phyloP scores from a whole-genome alignment of 768 basidiomycete genomes.

The Austroboletus eburneus region DNA sequence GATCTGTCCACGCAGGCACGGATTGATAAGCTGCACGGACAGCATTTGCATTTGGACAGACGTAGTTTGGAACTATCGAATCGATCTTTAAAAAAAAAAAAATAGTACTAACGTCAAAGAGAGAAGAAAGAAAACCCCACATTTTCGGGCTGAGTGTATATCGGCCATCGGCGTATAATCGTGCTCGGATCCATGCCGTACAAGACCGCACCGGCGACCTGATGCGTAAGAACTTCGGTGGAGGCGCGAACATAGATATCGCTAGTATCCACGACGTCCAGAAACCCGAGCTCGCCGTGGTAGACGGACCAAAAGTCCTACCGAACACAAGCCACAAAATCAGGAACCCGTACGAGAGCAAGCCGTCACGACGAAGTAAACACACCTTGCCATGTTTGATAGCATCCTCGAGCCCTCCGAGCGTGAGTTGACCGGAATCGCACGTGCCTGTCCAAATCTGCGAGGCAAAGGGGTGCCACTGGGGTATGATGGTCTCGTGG shows the following conservation, averaged over 20 bases:
- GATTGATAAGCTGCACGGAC: conserved; percentile 41
- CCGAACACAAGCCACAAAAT: neutral
- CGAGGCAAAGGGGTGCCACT: conserved; percentile 41
- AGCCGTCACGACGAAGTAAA: too few species aligned
- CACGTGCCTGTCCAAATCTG: conserved; percentile 48
- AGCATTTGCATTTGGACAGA: conserved; percentile 38
- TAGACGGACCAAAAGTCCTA: conserved; percentile 50
- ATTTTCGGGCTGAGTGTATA: conserved; percentile 39
- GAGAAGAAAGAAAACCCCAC: conserved; percentile 23
- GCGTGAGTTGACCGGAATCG: conserved; percentile 44
- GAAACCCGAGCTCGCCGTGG: conserved; percentile 33
- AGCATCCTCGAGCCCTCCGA: conserved; percentile 41
- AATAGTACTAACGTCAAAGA: neutral
- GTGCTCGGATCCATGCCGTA: conserved; percentile 41
- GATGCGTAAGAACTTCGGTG: conserved; percentile 44
- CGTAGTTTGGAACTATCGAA: conserved; percentile 42
- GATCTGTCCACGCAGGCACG: conserved; percentile 44
- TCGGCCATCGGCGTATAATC: conserved; percentile 32
- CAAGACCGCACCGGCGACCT: conserved; percentile 43
- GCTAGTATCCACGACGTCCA: conserved; percentile 30
- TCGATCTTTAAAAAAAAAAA: conserved; percentile 35
- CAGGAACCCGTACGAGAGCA: too few species aligned
- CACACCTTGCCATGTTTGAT: conserved; percentile 38
- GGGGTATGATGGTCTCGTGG: conserved; percentile 36
- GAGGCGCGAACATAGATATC: conserved; percentile 44